Conservation (phyloP, 306 rosid genomes). For the Dryas alaskensis region DNA sequence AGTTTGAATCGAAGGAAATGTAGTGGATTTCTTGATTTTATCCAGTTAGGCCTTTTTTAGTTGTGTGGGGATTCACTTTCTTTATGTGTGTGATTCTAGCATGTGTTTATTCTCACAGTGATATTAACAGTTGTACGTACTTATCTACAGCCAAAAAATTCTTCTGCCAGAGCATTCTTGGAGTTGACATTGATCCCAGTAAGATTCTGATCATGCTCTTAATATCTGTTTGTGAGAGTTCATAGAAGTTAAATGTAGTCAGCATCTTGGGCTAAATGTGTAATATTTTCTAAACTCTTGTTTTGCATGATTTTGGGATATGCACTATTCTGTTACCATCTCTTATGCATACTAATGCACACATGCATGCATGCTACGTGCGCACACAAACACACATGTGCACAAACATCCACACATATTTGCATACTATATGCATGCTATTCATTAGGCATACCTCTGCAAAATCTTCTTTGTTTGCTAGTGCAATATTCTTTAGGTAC, state of each 20-base stretch:
- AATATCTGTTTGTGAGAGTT: constrained; percentile 8
- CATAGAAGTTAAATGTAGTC: constrained; percentile 4
- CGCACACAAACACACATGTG: not conserved
- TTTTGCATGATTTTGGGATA: not conserved
- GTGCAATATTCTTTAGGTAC: not conserved
- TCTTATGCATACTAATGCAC: not conserved
- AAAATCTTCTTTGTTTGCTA: not conserved
- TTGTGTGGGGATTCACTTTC: not conserved
- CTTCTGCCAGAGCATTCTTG: constrained; percentile 71
- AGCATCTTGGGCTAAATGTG: not conserved
- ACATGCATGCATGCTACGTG: not conserved
- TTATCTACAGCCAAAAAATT: constrained; percentile 65
- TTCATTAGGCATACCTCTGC: not conserved
- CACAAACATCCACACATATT: not conserved
- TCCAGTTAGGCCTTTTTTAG: not conserved
- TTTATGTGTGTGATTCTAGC: not conserved
- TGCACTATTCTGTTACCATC: not conserved
- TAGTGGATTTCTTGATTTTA: not conserved
- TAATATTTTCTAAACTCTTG: not conserved
- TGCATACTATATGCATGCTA: not conserved
- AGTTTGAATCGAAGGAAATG: not conserved
- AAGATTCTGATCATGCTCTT: constrained; percentile 35
- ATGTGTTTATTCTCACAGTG: constrained; percentile 1
- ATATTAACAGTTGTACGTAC: not conserved
- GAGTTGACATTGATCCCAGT: constrained; percentile 87